Percentiles rank a stretch among this genome's conserved stretches.
Evolutionary conservation across 1,284 basidiomycete species (phyloP).

Genomic region (Porphyrellus sp.): DNA sequence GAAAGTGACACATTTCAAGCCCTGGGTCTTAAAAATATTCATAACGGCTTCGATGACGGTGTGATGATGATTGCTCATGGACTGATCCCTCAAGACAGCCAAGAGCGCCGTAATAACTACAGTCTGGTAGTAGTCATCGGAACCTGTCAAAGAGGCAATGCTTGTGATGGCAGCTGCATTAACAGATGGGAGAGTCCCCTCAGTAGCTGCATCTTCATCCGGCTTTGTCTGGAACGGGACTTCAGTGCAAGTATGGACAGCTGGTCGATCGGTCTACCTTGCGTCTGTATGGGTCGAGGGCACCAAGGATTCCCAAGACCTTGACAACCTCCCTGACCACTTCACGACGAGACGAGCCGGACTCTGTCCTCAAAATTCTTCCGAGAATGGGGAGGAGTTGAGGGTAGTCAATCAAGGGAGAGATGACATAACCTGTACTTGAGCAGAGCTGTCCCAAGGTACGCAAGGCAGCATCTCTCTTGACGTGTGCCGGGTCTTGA

Average conservation of each 20-base stretch:
- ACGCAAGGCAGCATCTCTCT: constrained; percentile 91
- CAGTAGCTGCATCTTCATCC: constrained; percentile 73
- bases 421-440: constrained; percentile 93
- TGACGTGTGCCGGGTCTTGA: constrained; percentile 80
- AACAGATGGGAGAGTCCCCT: constrained; percentile 62
- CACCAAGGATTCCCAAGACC: constrained; percentile 94
- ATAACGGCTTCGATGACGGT: constrained; percentile 98
- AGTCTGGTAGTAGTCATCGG: constrained; percentile 97
- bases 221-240: constrained; percentile 52
- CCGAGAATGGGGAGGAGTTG: constrained; percentile 86
- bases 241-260: constrained; percentile 8
- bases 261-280: constrained; percentile 54
- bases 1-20: constrained; percentile 94
- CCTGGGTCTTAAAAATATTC: constrained; percentile 99
- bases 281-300: constrained; percentile 95
- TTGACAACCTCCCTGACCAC: constrained; percentile 90
- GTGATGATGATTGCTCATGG: constrained; percentile 83
- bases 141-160: constrained; percentile 46
- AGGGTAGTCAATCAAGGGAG: constrained; percentile 89
- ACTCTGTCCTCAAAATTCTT: constrained; percentile 85
- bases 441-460: constrained; percentile 95
- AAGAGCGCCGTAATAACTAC: constrained; percentile 92
- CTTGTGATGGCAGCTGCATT: constrained; percentile 54
- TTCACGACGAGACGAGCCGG: constrained; percentile 80
- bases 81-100: constrained; percentile 85